Evolutionary conservation across 2,329 filamentous ascomycete genomes (phyloP).

Genomic region (Fusarium palustre): DNA sequence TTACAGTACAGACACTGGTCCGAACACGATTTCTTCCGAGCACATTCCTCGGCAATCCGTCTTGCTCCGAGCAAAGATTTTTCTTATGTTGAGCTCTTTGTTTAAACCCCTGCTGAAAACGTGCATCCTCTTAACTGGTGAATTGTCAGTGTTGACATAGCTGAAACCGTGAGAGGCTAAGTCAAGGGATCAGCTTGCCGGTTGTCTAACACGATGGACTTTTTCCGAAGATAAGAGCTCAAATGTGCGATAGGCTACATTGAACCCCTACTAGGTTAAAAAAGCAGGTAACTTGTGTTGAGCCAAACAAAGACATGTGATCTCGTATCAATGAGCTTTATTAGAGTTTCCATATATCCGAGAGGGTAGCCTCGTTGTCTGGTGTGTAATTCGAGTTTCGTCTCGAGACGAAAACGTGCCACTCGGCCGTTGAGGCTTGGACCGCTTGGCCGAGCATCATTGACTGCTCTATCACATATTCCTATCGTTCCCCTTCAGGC

Average conservation of each 20-base stretch:
- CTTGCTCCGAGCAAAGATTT: slow-evolving; percentile 24
- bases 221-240: not conserved
- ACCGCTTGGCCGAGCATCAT: slow-evolving; percentile 2
- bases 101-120: slow-evolving; percentile 22
- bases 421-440: not conserved
- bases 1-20: slow-evolving; percentile 6
- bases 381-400: not conserved
- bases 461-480: slow-evolving; percentile 20
- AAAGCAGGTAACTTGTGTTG: not conserved
- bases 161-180: slow-evolving; percentile 13
- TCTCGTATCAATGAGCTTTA: not conserved
- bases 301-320: not conserved
- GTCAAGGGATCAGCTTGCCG: not conserved
- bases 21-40: slow-evolving; percentile 37
- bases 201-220: not conserved
- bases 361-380: slow-evolving; percentile 4
- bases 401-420: not conserved
- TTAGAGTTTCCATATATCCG: slow-evolving; percentile 11
- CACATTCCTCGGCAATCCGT: slow-evolving; percentile 29
- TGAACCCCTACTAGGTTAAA: not conserved
- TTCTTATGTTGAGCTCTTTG: not conserved
- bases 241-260: not conserved
- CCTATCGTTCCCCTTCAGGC: not conserved
- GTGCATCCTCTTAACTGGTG: slow-evolving; percentile 32
- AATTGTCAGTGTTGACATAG: slow-evolving; percentile 2